A percentile compares a stretch with the other conserved stretches of the same genome.
phyloP scores from a whole-genome alignment of 208 protist species.

The Leishmania gerbilli region DNA sequence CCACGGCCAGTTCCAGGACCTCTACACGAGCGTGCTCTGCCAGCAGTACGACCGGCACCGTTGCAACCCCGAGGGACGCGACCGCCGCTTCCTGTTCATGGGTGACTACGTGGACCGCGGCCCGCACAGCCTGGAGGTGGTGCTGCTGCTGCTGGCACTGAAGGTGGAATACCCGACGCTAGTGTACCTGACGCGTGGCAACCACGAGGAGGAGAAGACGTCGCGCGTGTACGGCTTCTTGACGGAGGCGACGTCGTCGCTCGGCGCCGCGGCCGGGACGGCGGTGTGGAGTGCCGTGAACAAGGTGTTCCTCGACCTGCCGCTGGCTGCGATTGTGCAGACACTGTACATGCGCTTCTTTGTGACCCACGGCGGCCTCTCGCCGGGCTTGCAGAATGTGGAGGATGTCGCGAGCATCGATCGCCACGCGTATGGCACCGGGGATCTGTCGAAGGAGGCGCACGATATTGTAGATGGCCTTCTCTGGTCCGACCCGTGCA shows the following conservation, averaged over 20 bases:
- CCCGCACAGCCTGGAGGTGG: conserved; percentile 51
- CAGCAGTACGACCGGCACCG: conserved; percentile 58
- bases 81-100: conserved; percentile 94
- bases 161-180: conserved; percentile 79
- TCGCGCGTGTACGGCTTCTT: conserved; percentile 77
- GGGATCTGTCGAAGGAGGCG: conserved; percentile 91
- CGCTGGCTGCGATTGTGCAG: conserved; percentile 71
- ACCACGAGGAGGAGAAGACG: conserved; percentile 85
- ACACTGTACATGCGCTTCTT: conserved; percentile 94
- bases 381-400: conserved; percentile 74
- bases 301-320: conserved; percentile 70
- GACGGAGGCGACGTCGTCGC: conserved; percentile 44
- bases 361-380: conserved; percentile 97
- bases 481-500: conserved; percentile 98
- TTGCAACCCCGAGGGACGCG: conserved; percentile 22
- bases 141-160: conserved; percentile 82
- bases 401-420: conserved; percentile 35
- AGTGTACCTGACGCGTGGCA: conserved; percentile 84
- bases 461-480: conserved; percentile 97
- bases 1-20: conserved; percentile 78
- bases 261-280: conserved; percentile 41
- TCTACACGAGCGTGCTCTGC: conserved; percentile 64
- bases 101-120: conserved; percentile 98
- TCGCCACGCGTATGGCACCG: conserved; percentile 39
- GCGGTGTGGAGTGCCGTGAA: conserved; percentile 77